Percentiles rank a stretch among this genome's conserved stretches.
Evolutionary conservation across 73 alveolate genomes (phyloP).

Genomic region (Symbiodinium pilosum): DNA sequence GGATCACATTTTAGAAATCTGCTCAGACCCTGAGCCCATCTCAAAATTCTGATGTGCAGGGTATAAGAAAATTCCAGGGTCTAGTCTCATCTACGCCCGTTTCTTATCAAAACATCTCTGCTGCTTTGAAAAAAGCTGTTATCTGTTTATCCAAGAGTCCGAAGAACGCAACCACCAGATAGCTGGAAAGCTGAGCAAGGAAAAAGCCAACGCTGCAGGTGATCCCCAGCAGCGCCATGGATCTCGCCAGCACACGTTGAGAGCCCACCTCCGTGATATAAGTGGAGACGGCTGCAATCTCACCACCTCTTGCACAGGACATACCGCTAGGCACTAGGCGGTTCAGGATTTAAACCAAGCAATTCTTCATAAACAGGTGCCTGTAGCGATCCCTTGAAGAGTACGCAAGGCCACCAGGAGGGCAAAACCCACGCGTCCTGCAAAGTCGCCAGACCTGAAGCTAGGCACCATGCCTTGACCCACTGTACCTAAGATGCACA

Average conservation of each 20-base stretch:
- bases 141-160: background rate
- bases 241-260: slow-evolving; percentile 17
- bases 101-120: too few species aligned
- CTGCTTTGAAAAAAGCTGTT: too few species aligned
- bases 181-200: slow-evolving; percentile 9
- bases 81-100: too few species aligned
- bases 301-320: slow-evolving; percentile 42
- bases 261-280: slow-evolving; percentile 72
- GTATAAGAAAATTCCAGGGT: too few species aligned
- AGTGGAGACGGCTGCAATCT: slow-evolving; percentile 67
- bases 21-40: too few species aligned
- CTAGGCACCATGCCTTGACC: background rate
- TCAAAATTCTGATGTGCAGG: too few species aligned
- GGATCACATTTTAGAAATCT: too few species aligned
- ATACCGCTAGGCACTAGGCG: background rate
- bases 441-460: background rate
- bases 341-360: background rate
- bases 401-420: background rate
- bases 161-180: background rate
- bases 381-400: background rate
- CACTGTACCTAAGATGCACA: background rate
- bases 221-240: slow-evolving; percentile 39
- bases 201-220: slow-evolving; percentile 41
- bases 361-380: background rate
- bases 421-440: background rate